Percentiles rank a stretch among this genome's conserved stretches.
These are phyloP conservation scores for Monilinia aucupariae DNA, from an alignment of 2,329 filamentous ascomycete species.

Conservation along the genomic window DNA sequence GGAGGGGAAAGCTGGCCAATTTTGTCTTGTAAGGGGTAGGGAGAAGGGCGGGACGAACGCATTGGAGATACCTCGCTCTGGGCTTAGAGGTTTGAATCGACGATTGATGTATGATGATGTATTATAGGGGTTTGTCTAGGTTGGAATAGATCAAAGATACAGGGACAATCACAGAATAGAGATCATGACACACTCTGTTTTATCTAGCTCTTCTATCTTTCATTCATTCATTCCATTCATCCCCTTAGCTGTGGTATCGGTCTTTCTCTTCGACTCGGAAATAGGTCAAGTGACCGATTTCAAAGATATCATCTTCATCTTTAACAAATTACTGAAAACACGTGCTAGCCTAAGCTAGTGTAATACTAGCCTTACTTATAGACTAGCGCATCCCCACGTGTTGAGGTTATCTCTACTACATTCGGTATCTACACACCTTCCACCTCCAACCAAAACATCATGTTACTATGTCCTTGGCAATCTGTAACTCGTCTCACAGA, in stretches of 20 bases:
- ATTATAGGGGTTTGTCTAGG: background rate
- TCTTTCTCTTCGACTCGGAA: background rate
- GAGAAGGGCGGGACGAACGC: too few relatives aligned
- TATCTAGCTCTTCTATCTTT: background rate
- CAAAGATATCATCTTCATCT: background rate
- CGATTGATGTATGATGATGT: background rate
- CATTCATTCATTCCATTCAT: background rate
- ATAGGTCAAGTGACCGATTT: background rate
- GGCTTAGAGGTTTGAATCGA: background rate
- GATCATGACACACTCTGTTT: background rate
- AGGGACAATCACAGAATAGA: background rate
- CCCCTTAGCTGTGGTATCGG: background rate
- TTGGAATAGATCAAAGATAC: background rate
- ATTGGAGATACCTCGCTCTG: background rate
- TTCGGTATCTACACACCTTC: background rate
- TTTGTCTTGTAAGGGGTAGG: slow-evolving; percentile 50
- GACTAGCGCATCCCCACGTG: too few relatives aligned
- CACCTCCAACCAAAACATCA: background rate
- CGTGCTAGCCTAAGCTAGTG: too few relatives aligned
- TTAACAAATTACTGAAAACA: too few relatives aligned
- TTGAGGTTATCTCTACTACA: background rate
- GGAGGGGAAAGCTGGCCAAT: slow-evolving; percentile 65
- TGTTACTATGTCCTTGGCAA: too few relatives aligned
- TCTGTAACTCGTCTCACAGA: too few relatives aligned
- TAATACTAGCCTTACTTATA: too few relatives aligned